Conservation (phyloP, 805 yeast species). For the Candida ficus region DNA sequence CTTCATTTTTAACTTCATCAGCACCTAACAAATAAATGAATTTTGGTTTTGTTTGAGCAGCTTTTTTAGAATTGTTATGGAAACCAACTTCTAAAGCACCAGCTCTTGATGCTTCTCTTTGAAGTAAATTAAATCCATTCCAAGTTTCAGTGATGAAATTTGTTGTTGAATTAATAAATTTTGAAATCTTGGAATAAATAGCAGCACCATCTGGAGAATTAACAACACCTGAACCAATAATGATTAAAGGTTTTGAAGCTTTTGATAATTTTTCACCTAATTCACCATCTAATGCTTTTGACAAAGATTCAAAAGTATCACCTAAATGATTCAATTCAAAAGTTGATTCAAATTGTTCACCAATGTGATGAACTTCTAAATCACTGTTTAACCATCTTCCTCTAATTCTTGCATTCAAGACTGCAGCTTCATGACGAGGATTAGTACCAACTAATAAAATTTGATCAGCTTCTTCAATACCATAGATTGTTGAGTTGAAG, state of each 20-base stretch:
- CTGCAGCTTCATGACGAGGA: conserved; percentile 89
- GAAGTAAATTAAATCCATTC: conserved; percentile 79
- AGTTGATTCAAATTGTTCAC: conserved; percentile 74
- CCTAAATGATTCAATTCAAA: conserved; percentile 65
- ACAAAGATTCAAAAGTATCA: conserved; percentile 48
- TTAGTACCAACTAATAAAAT: conserved; percentile 78
- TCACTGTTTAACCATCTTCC: conserved; percentile 68
- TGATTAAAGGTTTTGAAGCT: conserved; percentile 72
- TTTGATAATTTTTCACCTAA: conserved; percentile 60
- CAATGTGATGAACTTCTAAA: conserved; percentile 67
- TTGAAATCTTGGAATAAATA: conserved; percentile 52
- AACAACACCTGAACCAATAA: conserved; percentile 75
- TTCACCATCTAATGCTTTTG: conserved; percentile 57
- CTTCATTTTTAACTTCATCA: conserved; percentile 65
- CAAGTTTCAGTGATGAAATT: conserved; percentile 67
- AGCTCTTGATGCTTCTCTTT: conserved; percentile 81
- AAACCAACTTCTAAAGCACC: conserved; percentile 87
- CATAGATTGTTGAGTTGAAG: conserved; percentile 74
- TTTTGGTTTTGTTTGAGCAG: conserved; percentile 53
- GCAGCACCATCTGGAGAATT: conserved; percentile 62
- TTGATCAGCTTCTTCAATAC: conserved; percentile 79
- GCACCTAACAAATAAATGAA: conserved; percentile 79
- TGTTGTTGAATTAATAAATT: conserved; percentile 45
- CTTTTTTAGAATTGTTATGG: conserved; percentile 34
- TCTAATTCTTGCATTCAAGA: conserved; percentile 77